Conservation (phyloP, 2,329 filamentous ascomycete species). For the Tolypocladium paradoxum region DNA sequence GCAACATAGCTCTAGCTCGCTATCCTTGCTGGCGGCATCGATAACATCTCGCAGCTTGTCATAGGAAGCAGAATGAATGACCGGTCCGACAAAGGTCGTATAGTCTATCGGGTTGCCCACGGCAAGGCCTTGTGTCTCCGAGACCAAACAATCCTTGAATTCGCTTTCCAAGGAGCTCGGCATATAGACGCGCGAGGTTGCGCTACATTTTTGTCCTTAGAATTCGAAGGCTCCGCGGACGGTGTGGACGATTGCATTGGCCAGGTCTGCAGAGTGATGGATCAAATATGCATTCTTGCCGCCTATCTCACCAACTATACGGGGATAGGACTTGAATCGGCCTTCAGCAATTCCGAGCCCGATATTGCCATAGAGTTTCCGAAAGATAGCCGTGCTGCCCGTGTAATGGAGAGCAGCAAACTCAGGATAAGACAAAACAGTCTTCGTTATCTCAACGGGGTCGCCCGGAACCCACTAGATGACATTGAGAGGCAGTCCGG, state of each 20-base stretch:
- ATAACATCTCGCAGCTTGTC: conserved; percentile 69
- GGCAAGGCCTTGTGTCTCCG: conserved; percentile 60
- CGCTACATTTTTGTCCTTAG: conserved; percentile 86
- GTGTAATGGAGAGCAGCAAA: conserved; percentile 91
- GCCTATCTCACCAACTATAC: conserved; percentile 82
- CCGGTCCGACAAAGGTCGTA: conserved; percentile 74
- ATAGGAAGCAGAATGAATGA: conserved; percentile 75
- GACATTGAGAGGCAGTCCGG: conserved; percentile 76
- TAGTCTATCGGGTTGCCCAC: conserved; percentile 59
- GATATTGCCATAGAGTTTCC: conserved; percentile 77
- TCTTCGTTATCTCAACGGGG: conserved; percentile 70
- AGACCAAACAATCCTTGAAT: conserved; percentile 55
- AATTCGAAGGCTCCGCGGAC: conserved; percentile 83
- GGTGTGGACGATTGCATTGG: conserved; percentile 71
- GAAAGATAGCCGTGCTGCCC: conserved; percentile 85
- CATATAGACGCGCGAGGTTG: conserved; percentile 70
- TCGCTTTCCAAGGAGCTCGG: conserved; percentile 63
- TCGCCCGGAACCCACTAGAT: conserved; percentile 91
- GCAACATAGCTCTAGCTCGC: conserved; percentile 58
- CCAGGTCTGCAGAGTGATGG: conserved; percentile 64
- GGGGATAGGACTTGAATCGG: conserved; percentile 74
- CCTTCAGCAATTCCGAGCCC: conserved; percentile 70
- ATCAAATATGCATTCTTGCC: conserved; percentile 91
- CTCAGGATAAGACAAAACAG: conserved; percentile 63
- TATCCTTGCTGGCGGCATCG: conserved; percentile 66